These are phyloP conservation scores for Ilyonectria robusta DNA, from an alignment of 2,329 filamentous ascomycete species.

Conservation along the genomic window DNA sequence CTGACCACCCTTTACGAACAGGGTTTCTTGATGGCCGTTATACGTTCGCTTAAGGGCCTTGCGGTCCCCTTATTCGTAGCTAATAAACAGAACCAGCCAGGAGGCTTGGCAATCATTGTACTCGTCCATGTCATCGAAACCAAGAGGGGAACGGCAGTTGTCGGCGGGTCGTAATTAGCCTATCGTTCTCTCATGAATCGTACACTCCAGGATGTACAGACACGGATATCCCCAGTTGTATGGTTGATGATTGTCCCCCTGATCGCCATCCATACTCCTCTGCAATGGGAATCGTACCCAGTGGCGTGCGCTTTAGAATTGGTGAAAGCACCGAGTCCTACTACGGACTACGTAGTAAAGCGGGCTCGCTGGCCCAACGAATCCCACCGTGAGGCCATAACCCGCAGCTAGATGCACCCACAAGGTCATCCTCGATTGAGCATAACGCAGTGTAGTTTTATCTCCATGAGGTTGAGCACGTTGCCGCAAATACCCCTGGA, in stretches of 20 bases:
- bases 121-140: conserved; percentile 5
- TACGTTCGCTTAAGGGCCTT: conserved; percentile 23
- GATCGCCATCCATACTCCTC: conserved; percentile 23
- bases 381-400: conserved; percentile 13
- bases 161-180: background rate
- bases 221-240: conserved; percentile 14
- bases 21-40: conserved; percentile 12
- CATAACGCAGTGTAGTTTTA: conserved; percentile 7
- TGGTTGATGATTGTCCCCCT: conserved; percentile 19
- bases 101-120: conserved; percentile 19
- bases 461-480: conserved; percentile 14
- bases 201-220: conserved; percentile 4
- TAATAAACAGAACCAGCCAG: conserved; percentile 1
- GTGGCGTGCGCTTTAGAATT: conserved; percentile 10
- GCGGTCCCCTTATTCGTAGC: conserved; percentile 16
- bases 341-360: background rate
- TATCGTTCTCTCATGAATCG: background rate
- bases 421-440: conserved; percentile 18
- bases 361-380: conserved; percentile 4
- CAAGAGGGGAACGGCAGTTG: conserved; percentile 21
- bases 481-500: conserved; percentile 21
- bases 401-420: conserved; percentile 7
- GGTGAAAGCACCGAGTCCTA: conserved; percentile 18
- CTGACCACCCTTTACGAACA: conserved; percentile 4
- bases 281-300: conserved; percentile 31